Conservation (phyloP, 75 land plant species). For the Selaginella moellendorffii region DNA sequence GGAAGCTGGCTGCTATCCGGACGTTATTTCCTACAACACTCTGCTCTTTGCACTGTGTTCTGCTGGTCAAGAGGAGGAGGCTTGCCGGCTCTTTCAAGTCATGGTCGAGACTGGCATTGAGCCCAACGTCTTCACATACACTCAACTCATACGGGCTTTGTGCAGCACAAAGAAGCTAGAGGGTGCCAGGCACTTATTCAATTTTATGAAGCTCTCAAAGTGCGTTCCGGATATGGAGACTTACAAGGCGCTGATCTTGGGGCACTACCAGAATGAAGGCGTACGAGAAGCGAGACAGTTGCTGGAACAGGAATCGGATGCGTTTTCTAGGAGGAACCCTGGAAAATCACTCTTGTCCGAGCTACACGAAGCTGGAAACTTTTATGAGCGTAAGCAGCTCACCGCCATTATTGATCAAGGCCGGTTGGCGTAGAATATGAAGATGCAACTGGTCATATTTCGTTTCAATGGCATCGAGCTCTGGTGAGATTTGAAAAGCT, state of each 20-base stretch:
- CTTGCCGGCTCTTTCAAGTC: constrained; percentile 15
- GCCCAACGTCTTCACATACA: constrained; percentile 20
- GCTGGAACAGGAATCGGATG: too few relatives aligned
- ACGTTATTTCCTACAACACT: constrained; percentile 16
- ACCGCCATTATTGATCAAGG: too few relatives aligned
- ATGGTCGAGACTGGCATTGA: constrained; percentile 15
- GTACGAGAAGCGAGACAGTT: too few relatives aligned
- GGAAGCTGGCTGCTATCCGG: constrained; percentile 18
- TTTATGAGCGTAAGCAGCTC: too few relatives aligned
- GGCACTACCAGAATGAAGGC: background rate
- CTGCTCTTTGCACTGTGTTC: constrained; percentile 17
- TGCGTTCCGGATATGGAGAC: background rate
- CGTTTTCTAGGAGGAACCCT: too few relatives aligned
- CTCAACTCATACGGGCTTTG: constrained; percentile 14
- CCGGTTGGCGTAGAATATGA: too few relatives aligned
- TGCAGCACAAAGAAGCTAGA: constrained; percentile 21
- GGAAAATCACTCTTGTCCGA: too few relatives aligned
- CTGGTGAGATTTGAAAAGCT: too few relatives aligned
- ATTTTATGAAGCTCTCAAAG: constrained; percentile 12
- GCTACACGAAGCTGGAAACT: too few relatives aligned
- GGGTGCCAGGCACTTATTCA: constrained; percentile 10
- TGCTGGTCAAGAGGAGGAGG: constrained; percentile 16
- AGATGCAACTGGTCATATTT: too few relatives aligned
- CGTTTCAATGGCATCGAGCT: too few relatives aligned
- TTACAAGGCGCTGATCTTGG: background rate